Evolutionary conservation across 2,329 filamentous ascomycete genomes (phyloP).

Genomic region (Fusarium brevicatenulatum): DNA sequence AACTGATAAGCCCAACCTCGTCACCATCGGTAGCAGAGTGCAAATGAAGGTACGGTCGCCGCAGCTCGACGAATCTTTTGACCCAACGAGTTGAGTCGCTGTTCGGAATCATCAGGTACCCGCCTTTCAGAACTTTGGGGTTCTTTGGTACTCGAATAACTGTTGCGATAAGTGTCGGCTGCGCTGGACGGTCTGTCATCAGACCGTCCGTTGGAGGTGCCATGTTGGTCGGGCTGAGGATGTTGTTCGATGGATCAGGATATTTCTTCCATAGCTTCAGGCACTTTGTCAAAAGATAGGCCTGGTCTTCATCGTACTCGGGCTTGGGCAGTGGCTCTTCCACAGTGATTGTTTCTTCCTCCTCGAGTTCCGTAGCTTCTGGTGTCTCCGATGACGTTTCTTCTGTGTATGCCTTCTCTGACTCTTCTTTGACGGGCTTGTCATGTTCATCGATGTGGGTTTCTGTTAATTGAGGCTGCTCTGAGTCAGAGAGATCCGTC

Average conservation of each 20-base stretch:
- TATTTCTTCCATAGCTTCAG: conserved; percentile 73
- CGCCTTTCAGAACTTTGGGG: conserved; percentile 81
- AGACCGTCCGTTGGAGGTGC: conserved; percentile 75
- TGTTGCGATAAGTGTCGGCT: conserved; percentile 76
- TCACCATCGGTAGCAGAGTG: conserved; percentile 88
- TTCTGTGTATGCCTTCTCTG: conserved; percentile 8
- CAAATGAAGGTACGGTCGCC: conserved; percentile 90
- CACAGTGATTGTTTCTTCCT: conserved; percentile 38
- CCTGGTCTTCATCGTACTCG: conserved; percentile 60
- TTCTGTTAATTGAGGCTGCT: background rate
- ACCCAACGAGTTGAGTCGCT: conserved; percentile 86
- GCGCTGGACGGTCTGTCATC: conserved; percentile 56
- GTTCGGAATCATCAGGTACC: conserved; percentile 87
- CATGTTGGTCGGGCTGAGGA: conserved; percentile 70
- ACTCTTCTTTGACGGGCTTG: background rate
- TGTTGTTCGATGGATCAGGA: conserved; percentile 64
- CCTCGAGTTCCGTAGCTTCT: conserved; percentile 26
- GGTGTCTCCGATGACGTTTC: conserved; percentile 22
- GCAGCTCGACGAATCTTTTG: conserved; percentile 90
- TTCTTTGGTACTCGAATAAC: conserved; percentile 85
- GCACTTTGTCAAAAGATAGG: conserved; percentile 62
- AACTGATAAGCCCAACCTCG: conserved; percentile 87
- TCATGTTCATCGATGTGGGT: background rate
- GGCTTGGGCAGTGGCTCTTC: conserved; percentile 44
- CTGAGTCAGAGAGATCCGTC: conserved; percentile 29